phyloP scores from a whole-genome alignment of 1,284 basidiomycete genomes.

The Sutorius eximius region DNA sequence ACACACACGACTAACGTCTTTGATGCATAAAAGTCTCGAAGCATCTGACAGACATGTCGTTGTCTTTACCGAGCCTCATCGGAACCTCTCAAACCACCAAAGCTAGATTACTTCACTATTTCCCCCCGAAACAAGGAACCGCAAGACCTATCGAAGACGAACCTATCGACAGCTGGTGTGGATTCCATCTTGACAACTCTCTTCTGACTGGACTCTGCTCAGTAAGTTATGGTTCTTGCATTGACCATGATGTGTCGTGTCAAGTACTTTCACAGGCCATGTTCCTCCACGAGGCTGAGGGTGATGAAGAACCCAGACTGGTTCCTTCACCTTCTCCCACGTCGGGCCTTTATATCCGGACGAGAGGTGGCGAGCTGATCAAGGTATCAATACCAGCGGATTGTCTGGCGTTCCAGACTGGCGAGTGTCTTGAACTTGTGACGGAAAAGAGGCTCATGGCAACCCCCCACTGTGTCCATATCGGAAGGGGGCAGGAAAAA shows the following conservation, averaged over 20 bases:
- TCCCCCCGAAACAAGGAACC: conserved; percentile 57
- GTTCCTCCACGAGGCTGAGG: conserved; percentile 56
- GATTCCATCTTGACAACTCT: conserved; percentile 84
- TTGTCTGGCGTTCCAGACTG: conserved; percentile 89
- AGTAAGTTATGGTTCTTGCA: conserved; percentile 39
- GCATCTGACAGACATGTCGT: conserved; percentile 59
- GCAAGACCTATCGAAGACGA: conserved; percentile 50
- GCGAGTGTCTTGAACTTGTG: conserved; percentile 87
- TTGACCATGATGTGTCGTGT: neutral
- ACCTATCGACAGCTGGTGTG: conserved; percentile 78
- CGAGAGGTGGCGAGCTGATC: conserved; percentile 69
- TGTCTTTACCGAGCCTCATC: conserved; percentile 66
- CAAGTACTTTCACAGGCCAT: conserved; percentile 59
- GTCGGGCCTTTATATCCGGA: conserved; percentile 88
- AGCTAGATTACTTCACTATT: conserved; percentile 90
- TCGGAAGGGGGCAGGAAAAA: conserved; percentile 51
- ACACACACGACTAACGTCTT: conserved; percentile 2
- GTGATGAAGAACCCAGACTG: conserved; percentile 42
- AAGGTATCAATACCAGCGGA: conserved; percentile 83
- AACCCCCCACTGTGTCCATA: conserved; percentile 88
- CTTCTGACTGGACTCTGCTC: conserved; percentile 88
- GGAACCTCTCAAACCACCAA: conserved; percentile 70
- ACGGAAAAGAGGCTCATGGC: conserved; percentile 76
- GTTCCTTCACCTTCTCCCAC: conserved; percentile 68
- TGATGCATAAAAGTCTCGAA: conserved; percentile 48